Evolutionary conservation across 2,329 filamentous ascomycete genomes (phyloP).

Genomic region (Mariannaea elegans): DNA sequence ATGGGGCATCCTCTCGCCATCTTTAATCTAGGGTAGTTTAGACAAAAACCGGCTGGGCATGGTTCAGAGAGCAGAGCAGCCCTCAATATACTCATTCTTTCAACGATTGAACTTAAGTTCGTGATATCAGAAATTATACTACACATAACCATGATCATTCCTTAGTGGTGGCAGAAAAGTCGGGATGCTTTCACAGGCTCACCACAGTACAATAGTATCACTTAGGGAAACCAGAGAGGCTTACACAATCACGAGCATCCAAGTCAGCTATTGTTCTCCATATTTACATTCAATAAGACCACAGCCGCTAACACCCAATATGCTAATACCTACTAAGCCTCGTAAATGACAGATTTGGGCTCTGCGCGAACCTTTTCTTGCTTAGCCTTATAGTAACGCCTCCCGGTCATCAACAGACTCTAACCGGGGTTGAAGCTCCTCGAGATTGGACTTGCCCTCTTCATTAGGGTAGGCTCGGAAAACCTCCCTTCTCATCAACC

Average conservation of each 20-base stretch:
- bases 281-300: slow-evolving; percentile 1
- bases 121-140: no score
- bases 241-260: background rate
- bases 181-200: no score
- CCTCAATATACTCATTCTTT: no score
- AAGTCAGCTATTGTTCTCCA: background rate
- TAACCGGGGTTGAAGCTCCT: slow-evolving; percentile 48
- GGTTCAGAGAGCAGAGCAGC: no score
- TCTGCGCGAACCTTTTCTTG: background rate
- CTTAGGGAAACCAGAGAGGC: no score
- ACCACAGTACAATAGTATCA: no score
- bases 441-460: slow-evolving; percentile 50
- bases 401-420: slow-evolving; percentile 41
- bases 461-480: slow-evolving; percentile 55
- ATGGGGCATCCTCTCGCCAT: no score
- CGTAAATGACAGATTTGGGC: background rate
- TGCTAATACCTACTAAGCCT: background rate
- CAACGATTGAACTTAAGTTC: no score
- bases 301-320: slow-evolving; percentile 9
- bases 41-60: no score
- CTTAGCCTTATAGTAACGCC: slow-evolving; percentile 19
- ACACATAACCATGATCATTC: no score
- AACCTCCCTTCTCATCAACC: slow-evolving; percentile 75
- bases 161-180: no score
- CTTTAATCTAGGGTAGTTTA: no score